Base-by-base conservation (phyloP, 768 basidiomycete genomes). In the Collybia sp. region DNA sequence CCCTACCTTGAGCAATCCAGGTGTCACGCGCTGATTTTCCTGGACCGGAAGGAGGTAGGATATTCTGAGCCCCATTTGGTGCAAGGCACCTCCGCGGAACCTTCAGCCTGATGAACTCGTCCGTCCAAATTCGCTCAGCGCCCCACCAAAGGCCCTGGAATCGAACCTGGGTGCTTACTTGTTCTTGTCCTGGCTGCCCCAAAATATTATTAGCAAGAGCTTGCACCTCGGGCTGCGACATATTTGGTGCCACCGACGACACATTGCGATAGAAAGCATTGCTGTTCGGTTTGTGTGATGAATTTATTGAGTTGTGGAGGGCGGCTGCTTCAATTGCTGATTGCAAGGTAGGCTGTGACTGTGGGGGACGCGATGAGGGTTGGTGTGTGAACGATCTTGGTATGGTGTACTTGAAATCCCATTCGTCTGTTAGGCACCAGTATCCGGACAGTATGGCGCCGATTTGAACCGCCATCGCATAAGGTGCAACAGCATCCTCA, bases 91-190 rank as follows among this genome's bases (percentile, higher is more conserved):
- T 67, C 33, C 88, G 76, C 1, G 82, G 75, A 18, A 85, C 63
- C 55, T 88, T 88, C 41, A 95, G 70, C 17, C 92, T 79, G 32
- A 93, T 77, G 45, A 93, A 76, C 51, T 95, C 92, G 48, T 86
- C 88, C 4, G 76, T 69, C 91, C 92, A 95, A 44, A 93, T 88
- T 25, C 88, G 76, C 57, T 93, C 92, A 1, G 83, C 80, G 6
- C 93, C 93, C 85, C 87, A 88, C 90, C 90, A 95, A 6, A 93
- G 58, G 1, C 88, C 88, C 57, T 91, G 87, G 58, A 80, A 90
- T 35, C 80, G 70, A 41, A 65, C 74, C 56, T 87, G 84, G 0
- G 64, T 66, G 31, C 39, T 19, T 40, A 53, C 15, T 31, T 43
- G 33, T 52, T 57, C 40, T 51, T 52, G 43, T 54, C 54, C 42